Evolutionary conservation across 768 basidiomycete species (phyloP).

Genomic region (Russula brevipes): DNA sequence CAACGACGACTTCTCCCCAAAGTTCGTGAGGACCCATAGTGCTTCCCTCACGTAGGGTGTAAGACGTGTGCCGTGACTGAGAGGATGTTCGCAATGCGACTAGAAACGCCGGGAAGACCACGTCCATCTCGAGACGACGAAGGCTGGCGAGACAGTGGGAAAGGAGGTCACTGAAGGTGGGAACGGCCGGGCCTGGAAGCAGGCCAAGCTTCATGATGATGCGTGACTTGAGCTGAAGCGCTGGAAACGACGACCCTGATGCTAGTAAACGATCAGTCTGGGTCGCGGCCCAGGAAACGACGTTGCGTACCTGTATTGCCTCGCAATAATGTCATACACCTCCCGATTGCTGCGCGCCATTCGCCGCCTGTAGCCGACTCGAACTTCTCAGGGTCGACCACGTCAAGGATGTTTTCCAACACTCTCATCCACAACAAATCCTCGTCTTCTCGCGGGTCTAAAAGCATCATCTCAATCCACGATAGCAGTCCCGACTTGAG

Average conservation of each 20-base stretch:
- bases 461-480: constrained; percentile 79
- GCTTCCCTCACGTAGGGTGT: constrained; percentile 32
- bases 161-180: constrained; percentile 10
- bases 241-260: background rate
- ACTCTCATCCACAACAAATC: constrained; percentile 29
- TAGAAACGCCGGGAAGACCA: background rate
- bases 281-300: background rate
- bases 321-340: constrained; percentile 47
- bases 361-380: constrained; percentile 51
- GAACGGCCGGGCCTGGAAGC: constrained; percentile 10
- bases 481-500: constrained; percentile 65
- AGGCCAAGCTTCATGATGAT: constrained; percentile 16
- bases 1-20: constrained; percentile 52
- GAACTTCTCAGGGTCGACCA: constrained; percentile 47
- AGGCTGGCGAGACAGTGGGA: constrained; percentile 15
- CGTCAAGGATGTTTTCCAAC: constrained; percentile 33
- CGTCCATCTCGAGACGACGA: constrained; percentile 11
- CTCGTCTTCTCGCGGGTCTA: constrained; percentile 6
- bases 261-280: background rate
- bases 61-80: constrained; percentile 18
- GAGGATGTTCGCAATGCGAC: background rate
- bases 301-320: constrained; percentile 26
- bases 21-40: constrained; percentile 30
- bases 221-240: background rate
- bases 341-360: constrained; percentile 53